Conservation (phyloP, 202 grass and related monocot genomes). For the Cymbopogon flexuosus region DNA sequence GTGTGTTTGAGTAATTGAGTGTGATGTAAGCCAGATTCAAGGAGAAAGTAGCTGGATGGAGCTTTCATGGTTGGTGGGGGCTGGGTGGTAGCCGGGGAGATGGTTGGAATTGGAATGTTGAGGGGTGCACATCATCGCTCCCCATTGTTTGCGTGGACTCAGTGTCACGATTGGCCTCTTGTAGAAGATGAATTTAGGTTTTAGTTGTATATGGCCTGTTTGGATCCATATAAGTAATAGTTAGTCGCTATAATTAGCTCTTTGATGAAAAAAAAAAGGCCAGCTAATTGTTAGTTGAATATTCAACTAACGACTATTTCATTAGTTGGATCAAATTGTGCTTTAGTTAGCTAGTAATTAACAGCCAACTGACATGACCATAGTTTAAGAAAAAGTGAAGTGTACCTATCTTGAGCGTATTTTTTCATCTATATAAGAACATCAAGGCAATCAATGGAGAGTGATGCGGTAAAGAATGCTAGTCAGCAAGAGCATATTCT, state of each 20-base stretch:
- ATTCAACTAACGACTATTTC: too few relatives aligned
- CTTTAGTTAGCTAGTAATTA: too few relatives aligned
- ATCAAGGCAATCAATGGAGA: background rate
- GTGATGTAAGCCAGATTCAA: conserved; percentile 46
- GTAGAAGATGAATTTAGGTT: background rate
- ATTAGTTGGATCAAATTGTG: too few relatives aligned
- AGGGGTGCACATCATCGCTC: background rate
- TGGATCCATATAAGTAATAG: too few relatives aligned
- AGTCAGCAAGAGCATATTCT: background rate
- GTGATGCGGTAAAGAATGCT: background rate
- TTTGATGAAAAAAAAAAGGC: too few relatives aligned
- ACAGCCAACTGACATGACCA: too few relatives aligned
- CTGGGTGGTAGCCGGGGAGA: background rate
- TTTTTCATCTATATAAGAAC: background rate
- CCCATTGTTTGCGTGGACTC: too few relatives aligned
- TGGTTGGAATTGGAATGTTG: background rate
- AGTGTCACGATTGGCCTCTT: background rate
- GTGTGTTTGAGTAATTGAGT: conserved; percentile 28
- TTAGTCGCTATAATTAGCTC: too few relatives aligned
- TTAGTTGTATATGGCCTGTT: too few relatives aligned
- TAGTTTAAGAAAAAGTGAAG: too few relatives aligned
- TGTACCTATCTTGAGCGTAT: background rate
- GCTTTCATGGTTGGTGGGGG: conserved; percentile 59
- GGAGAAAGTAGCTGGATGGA: conserved; percentile 34
- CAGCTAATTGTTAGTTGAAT: too few relatives aligned